Evolutionary conservation across 805 yeast species (phyloP), one percentile per base, ranked within the genome.

Genomic region (Candida verbasci): DNA sequence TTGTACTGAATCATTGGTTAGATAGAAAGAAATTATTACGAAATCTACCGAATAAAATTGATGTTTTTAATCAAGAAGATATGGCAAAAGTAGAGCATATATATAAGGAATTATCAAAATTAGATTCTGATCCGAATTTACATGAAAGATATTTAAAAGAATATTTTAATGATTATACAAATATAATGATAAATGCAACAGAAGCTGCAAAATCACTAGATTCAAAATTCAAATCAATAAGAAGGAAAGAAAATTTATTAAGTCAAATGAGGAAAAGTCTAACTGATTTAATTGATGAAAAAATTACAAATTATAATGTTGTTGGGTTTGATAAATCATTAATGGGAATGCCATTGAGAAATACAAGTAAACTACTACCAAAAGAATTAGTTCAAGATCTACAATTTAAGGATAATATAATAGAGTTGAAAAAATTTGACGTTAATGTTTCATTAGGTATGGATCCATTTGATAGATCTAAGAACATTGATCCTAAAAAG

Each of bases 311-410:
- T 9, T 65, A 65, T 43, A 64, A 66, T 45, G 69, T 65, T 7
- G 48, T 63, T 3, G 73, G 73, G 4, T 64, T 64, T 44, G 73
- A 67, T 46, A 49, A 60, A 33, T 51, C 61, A 17, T 44, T 65
- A 21, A 49, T 59, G 18, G 73, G 73, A 2, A 48, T 63, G 20
- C 73, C 73, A 1, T 41, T 66, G 15, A n/a, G 34, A 10, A 9
- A 12, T 23, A 53, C 50, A 11, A 38, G 48, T 24, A 35, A 43
- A 11, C 51, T 44, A 8, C 57, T 53, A 25, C 72, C 73, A 2
- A 55, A 53, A 31, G 73, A 67, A 46, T 57, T 67, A 29, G 51
- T 67, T 9, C 60, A 58, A 31, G 73, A 67, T 41, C 43, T 65
- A 24, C 54, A 49, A 36, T 55, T 48, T 35, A 38, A 51, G 23